Conservation (phyloP, 345 rosid genomes). For the Streptanthus diversifolius region DNA sequence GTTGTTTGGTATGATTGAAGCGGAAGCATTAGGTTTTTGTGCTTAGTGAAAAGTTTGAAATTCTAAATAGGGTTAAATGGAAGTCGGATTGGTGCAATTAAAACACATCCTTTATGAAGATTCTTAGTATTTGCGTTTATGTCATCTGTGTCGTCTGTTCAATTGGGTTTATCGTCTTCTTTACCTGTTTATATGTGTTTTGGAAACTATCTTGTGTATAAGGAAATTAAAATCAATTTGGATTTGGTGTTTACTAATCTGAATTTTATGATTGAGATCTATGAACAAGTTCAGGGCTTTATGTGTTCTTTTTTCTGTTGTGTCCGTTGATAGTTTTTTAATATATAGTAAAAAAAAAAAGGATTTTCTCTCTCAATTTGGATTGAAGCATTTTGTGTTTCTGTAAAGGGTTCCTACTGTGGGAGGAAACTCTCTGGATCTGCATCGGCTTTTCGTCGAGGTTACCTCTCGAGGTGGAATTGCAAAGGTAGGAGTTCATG, state of each 20-base stretch:
- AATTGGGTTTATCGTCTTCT: not conserved
- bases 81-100: not conserved
- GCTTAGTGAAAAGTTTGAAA: not conserved
- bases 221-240: constrained; percentile 11
- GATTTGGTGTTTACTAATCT: constrained; percentile 19
- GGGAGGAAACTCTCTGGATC: constrained; percentile 72
- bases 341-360: too few species aligned
- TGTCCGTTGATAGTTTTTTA: not conserved
- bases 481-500: constrained; percentile 39
- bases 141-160: constrained; percentile 12
- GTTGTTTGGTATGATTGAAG: constrained; percentile 2
- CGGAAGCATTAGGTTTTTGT: not conserved
- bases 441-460: constrained; percentile 79
- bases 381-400: not conserved
- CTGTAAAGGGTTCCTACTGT: constrained; percentile 71
- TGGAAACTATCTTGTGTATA: not conserved
- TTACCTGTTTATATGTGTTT: not conserved
- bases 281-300: not conserved
- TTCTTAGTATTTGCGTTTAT: not conserved
- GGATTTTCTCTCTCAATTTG: not conserved
- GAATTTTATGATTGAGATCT: not conserved
- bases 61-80: constrained; percentile 8
- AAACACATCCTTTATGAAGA: not conserved
- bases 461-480: constrained; percentile 91
- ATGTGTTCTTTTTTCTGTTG: not conserved